phyloP scores from a whole-genome alignment of 306 rosid species.

The Betula pendula region DNA sequence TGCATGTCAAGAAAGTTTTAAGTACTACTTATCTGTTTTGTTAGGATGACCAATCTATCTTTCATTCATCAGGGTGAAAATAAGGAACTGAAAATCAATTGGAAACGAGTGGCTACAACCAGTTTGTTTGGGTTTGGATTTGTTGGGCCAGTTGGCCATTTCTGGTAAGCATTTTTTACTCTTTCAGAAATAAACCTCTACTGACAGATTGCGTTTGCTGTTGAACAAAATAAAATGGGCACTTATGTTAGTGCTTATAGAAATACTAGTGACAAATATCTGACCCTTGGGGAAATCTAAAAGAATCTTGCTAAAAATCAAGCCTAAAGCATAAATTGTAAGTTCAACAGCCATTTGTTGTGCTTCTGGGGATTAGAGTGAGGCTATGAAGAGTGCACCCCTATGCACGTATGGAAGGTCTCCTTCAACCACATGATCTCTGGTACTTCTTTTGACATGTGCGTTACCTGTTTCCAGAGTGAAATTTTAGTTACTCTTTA shows the following conservation, averaged over 20 bases:
- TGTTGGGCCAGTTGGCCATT: constrained; percentile 68
- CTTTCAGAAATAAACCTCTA: not conserved
- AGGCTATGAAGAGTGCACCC: not conserved
- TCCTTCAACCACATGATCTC: not conserved
- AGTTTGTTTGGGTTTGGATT: constrained; percentile 59
- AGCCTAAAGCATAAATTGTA: not conserved
- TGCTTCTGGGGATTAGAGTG: not conserved
- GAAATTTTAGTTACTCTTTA: not conserved
- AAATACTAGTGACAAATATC: not conserved
- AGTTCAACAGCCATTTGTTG: not conserved
- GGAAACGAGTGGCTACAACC: constrained; percentile 59
- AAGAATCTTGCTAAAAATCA: constrained; percentile 3
- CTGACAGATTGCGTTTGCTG: not conserved
- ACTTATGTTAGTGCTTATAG: not conserved
- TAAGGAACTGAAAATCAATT: constrained; percentile 47
- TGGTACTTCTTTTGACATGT: not conserved
- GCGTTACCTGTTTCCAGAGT: not conserved
- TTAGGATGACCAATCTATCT: constrained; percentile 21
- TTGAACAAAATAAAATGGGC: not conserved
- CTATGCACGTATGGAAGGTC: not conserved
- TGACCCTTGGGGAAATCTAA: not conserved
- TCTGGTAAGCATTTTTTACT: constrained; percentile 41
- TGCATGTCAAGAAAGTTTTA: not conserved
- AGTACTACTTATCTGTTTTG: constrained; percentile 13
- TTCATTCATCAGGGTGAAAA: constrained; percentile 34